Base-by-base conservation (phyloP, 2,329 filamentous ascomycete genomes). In the Fusarium euwallaceae region DNA sequence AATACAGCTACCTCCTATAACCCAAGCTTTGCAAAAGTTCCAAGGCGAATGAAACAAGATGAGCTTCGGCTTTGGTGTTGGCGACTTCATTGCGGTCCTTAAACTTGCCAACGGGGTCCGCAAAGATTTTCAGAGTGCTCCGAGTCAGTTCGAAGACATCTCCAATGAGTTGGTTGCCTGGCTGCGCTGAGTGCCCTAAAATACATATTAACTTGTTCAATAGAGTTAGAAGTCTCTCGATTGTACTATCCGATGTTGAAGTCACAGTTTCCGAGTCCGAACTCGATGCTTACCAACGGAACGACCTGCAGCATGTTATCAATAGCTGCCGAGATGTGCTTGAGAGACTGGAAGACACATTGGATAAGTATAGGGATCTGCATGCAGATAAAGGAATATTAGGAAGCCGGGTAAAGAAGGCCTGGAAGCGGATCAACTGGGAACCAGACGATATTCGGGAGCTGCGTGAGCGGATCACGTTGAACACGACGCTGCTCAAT, bases 391-490 rank as follows among this genome's bases (percentile, higher is more conserved):
- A 17, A 6, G 22, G 43, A 27, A 48, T 6, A 9, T 17, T 24
- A 2, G 2, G 45, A 27, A 48, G 58, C 6, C 60, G 34, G 12
- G 36, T 37, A 6, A 62, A 62, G 24, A 62, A 3, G 27, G 45
- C 16, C 12, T 67, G 64, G 34, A 56, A 62, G 39, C 61, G 45
- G n/a, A 2, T 62, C 2, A 62, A 39, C 1, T 62, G 29, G 58
- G 34, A 62, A 6, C 64, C 37, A 16, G 59, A 48, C 27, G 58
- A 67, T 12, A 17, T 67, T 67, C 20, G 53, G 34, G 64, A 58
- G 14, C 11, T 58, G 36, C 45, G 64, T 48, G 20, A 16, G 53
- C 45, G 34, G 24, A 62, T 67, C 20, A 41, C 22, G 9, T 27
- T 32, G 17, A 58, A 67, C 10, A n/a, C 22, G 10, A 10, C 24